Evolutionary conservation across 2,329 filamentous ascomycete species (phyloP), one percentile per base, ranked within the genome.

Genomic region (Leptodontidium sp.): DNA sequence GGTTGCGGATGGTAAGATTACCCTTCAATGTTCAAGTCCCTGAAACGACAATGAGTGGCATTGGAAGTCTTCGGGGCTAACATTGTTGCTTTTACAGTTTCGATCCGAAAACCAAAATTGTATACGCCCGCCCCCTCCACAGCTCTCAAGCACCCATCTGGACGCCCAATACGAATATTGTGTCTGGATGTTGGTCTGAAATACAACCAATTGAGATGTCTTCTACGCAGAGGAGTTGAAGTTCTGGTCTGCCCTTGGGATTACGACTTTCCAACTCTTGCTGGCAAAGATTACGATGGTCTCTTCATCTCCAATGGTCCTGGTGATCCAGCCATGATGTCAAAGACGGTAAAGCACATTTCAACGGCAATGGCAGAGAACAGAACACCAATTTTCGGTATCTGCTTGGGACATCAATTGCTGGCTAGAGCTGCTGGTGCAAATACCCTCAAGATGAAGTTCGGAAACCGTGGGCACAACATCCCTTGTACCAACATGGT

Each of bases 241-340:
- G 94, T 98, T 61, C 84, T 97, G 73, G 93, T 98, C 67, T 94
- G 96, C 72, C 96, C 96, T 11, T 99, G 95, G 94, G 90, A 99
- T 82, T 94, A 98, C 78, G 91, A 98, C 80, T 94, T 98, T 80
- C 89, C 91, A 65, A 83, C 85, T 66, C 87, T 93, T 66, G 90
- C 90, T 65, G 91, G 90, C 68, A 91, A 92, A 72, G 89, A 97
- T 74, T 98, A 97, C 79, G 96, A 99, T 80, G 96, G 96, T 79
- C 88, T 99, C 59, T 99, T 99, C 85, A 90, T 99, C 75, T 98
- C 95, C 73, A 99, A 99, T 85, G 96, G 96, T 75, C 96, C 96
- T 55, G 96, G 96, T 83, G 94, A 99, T 81, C 96, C 96, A 66
- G 91, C 95, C 7, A 91, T 93, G 77, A 89, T 99, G 82, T 87